Evolutionary conservation across 495 filamentous ascomycete species (phyloP).

Genomic region (Neurospora cerealis): DNA sequence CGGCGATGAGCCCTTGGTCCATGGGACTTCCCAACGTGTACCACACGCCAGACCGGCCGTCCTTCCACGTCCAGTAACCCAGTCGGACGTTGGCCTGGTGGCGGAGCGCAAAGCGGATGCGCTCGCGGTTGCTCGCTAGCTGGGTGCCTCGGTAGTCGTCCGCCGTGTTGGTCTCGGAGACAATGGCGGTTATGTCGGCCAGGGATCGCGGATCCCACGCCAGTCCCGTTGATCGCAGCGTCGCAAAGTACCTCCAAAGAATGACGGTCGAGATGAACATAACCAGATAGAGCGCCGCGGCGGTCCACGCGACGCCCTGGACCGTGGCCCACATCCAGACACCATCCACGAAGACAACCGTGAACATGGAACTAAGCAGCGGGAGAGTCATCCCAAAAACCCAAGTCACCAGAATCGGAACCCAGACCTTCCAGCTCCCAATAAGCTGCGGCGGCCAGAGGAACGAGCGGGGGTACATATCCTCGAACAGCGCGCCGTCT

Average conservation of each 20-base stretch:
- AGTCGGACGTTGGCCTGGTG: conserved; percentile 50
- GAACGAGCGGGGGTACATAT: conserved; percentile 41
- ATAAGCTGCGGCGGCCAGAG: conserved; percentile 32
- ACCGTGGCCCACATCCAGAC: conserved; percentile 74
- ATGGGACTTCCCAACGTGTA: conserved; percentile 31
- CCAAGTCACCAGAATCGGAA: conserved; percentile 35
- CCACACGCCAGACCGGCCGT: conserved; percentile 30
- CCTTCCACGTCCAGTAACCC: conserved; percentile 70
- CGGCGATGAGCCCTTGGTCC: conserved; percentile 17
- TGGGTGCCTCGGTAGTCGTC: conserved; percentile 49
- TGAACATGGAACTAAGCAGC: conserved; percentile 37
- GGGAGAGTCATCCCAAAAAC: conserved; percentile 37
- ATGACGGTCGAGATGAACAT: conserved; percentile 46
- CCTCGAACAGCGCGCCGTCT: conserved; percentile 41
- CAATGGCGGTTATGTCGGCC: conserved; percentile 64
- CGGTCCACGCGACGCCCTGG: conserved; percentile 65
- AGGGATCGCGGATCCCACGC: conserved; percentile 78
- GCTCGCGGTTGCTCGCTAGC: conserved; percentile 44
- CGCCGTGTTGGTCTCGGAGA: conserved; percentile 70
- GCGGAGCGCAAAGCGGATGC: conserved; percentile 37
- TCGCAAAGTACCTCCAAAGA: conserved; percentile 39
- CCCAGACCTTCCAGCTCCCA: conserved; percentile 35
- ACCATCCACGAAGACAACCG: conserved; percentile 29
- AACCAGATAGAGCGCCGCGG: conserved; percentile 63
- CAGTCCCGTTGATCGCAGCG: conserved; percentile 55